Base-by-base conservation (phyloP, 139 green algal genomes). In the Closterium sp. region DNA sequence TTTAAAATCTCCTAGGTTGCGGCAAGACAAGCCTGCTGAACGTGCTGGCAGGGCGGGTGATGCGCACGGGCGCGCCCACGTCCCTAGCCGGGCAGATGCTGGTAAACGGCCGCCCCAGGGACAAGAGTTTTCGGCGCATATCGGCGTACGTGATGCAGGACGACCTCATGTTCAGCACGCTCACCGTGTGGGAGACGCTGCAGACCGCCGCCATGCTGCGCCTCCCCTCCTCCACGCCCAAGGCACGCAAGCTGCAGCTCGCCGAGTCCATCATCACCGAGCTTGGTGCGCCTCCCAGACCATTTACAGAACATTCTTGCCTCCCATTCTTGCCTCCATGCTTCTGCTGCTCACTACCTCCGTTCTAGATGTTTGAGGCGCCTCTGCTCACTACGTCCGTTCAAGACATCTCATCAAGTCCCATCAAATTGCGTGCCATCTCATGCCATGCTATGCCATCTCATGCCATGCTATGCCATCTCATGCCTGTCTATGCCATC, bases 21-120 rank as follows among this genome's bases (percentile, higher is more conserved):
- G 94, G 94, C 0, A 96, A 96, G 35, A 96, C 94, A 2, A 93
- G 84, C 19, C 76, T 96, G 94, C 91, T 96, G 21, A 96, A 96
- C 89, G 85, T 94, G 25, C 91, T 96, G 0, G 91, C 94, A 34
- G 94, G 94, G 0, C 88, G 94, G 1, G 92, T 96, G 10, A 66
- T 89, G 34, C 2, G 8, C 0, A 38, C 34, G 16, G 83, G 91
- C 28, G 86, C 84, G 31, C 8, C 8, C 8, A 85, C 81, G 0
- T 88, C 25, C 0, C 69, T 94, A 19, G 25, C 87, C 0, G 92
- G 92, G 23, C 34, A 94, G 28, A 34, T 94, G 23, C 90, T 94
- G 19, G 92, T 94, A 33, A 94, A 94, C 87, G 92, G 92, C 0
- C 55, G 55, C 0, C 35, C 90, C 28, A 21, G 92, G 4, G 90